phyloP scores from a whole-genome alignment of 1,284 basidiomycete species.

The Anthracocystis panici-leucophaei region DNA sequence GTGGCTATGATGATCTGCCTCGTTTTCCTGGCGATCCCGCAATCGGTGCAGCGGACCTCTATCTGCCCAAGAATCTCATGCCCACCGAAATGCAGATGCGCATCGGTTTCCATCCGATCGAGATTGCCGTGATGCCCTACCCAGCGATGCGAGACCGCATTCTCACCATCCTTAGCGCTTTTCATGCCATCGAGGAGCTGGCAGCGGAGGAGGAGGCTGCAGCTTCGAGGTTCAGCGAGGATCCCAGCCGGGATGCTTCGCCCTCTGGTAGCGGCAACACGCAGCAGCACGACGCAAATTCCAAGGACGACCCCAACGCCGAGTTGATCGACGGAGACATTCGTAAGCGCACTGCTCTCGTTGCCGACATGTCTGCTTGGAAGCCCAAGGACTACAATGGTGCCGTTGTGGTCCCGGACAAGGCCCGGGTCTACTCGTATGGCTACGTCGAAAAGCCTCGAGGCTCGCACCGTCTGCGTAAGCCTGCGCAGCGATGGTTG shows the following conservation, averaged over 20 bases:
- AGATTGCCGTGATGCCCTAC: constrained; percentile 50
- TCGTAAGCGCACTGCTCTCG: constrained; percentile 39
- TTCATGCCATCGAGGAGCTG: constrained; percentile 43
- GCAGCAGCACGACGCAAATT: background rate
- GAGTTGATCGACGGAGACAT: constrained; percentile 34
- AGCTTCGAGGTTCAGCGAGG: constrained; percentile 31
- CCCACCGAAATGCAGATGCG: constrained; percentile 53
- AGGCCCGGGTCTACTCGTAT: constrained; percentile 40
- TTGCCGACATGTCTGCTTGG: constrained; percentile 49
- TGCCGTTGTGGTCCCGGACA: constrained; percentile 43
- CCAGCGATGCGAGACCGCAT: constrained; percentile 48
- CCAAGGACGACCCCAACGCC: background rate
- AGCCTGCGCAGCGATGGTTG: constrained; percentile 48
- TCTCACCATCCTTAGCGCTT: constrained; percentile 46
- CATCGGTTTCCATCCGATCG: constrained; percentile 50
- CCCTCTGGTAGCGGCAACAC: background rate
- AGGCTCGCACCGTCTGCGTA: constrained; percentile 45
- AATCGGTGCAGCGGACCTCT: constrained; percentile 22
- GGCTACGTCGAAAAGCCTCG: constrained; percentile 49
- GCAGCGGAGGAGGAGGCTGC: constrained; percentile 26
- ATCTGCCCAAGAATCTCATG: constrained; percentile 51
- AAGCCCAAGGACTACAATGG: constrained; percentile 24
- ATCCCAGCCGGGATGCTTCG: background rate
- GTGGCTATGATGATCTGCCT: constrained; percentile 42
- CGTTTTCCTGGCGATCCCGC: constrained; percentile 44